Conservation (phyloP, 2,329 filamentous ascomycete species). For the Epichloe gansuensis region DNA sequence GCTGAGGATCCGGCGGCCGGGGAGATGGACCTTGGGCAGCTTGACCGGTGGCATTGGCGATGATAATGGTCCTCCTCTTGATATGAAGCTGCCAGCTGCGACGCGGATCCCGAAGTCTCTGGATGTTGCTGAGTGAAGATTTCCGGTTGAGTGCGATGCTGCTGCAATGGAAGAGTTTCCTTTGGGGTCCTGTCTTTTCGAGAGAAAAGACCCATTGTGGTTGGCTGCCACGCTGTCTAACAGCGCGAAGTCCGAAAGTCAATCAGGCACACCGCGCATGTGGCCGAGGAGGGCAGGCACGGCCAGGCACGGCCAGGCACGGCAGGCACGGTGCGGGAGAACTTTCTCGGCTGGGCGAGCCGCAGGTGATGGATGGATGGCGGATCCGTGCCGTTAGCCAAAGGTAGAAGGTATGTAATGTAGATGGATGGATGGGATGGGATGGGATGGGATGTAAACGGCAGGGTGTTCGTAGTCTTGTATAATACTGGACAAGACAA, state of each 20-base stretch:
- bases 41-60: constrained; percentile 39
- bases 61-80: constrained; percentile 35
- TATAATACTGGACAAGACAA: no score
- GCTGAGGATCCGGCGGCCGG: constrained; percentile 71
- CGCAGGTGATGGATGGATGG: constrained; percentile 6
- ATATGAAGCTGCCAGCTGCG: constrained; percentile 34
- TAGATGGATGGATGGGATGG: no score
- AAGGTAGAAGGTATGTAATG: neutral
- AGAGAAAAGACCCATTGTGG: constrained; percentile 43
- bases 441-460: no score
- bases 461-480: no score
- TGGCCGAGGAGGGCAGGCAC: constrained; percentile 6
- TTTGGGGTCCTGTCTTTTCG: constrained; percentile 39
- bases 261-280: constrained; percentile 7
- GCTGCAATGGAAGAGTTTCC: constrained; percentile 28
- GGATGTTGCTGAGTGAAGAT: constrained; percentile 38
- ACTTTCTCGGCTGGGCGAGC: constrained; percentile 4
- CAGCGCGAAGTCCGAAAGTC: constrained; percentile 3
- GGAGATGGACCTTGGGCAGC: constrained; percentile 72
- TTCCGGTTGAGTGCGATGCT: constrained; percentile 35
- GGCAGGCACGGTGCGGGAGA: constrained; percentile 9
- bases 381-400: constrained; percentile 1
- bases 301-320: no score
- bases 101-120: constrained; percentile 36
- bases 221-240: constrained; percentile 2